Evolutionary conservation across 2,329 filamentous ascomycete species (phyloP).

Genomic region (Myrmaecium sp.): DNA sequence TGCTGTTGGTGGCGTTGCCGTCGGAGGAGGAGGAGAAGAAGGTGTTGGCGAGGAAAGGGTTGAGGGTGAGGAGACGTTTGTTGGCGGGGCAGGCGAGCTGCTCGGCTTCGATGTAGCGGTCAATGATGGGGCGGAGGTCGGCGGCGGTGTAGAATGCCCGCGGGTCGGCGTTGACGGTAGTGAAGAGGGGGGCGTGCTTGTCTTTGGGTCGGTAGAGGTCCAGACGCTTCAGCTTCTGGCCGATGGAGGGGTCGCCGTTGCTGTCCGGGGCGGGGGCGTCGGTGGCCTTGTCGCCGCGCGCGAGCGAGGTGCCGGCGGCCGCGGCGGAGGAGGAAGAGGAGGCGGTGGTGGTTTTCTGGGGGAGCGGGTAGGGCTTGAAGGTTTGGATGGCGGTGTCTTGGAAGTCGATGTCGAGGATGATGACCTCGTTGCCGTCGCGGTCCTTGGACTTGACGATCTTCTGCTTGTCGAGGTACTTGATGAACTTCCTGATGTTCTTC

Average conservation of each 20-base stretch:
- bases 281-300: slow-evolving; percentile 18
- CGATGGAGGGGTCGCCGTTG: slow-evolving; percentile 22
- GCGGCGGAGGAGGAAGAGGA: too few relatives aligned
- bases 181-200: slow-evolving; percentile 39
- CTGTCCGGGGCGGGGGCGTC: slow-evolving; percentile 23
- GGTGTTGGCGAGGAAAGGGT: slow-evolving; percentile 45
- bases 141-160: slow-evolving; percentile 41
- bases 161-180: slow-evolving; percentile 30
- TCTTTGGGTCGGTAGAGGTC: slow-evolving; percentile 39
- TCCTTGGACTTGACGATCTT: slow-evolving; percentile 48
- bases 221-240: slow-evolving; percentile 32
- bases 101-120: slow-evolving; percentile 41
- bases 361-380: slow-evolving; percentile 46
- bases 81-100: slow-evolving; percentile 39
- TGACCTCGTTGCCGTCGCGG: slow-evolving; percentile 44
- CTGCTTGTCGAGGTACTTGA: slow-evolving; percentile 50
- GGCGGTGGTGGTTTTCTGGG: slow-evolving; percentile 33
- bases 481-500: slow-evolving; percentile 54
- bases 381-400: slow-evolving; percentile 33
- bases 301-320: slow-evolving; percentile 19
- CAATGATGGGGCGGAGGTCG: slow-evolving; percentile 40
- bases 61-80: slow-evolving; percentile 42
- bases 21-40: slow-evolving; percentile 36
- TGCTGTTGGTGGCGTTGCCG: slow-evolving; percentile 22
- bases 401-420: slow-evolving; percentile 50